Evolutionary conservation across 1,139 yeast species (phyloP).

Genomic region (Hyphopichia fennica): DNA sequence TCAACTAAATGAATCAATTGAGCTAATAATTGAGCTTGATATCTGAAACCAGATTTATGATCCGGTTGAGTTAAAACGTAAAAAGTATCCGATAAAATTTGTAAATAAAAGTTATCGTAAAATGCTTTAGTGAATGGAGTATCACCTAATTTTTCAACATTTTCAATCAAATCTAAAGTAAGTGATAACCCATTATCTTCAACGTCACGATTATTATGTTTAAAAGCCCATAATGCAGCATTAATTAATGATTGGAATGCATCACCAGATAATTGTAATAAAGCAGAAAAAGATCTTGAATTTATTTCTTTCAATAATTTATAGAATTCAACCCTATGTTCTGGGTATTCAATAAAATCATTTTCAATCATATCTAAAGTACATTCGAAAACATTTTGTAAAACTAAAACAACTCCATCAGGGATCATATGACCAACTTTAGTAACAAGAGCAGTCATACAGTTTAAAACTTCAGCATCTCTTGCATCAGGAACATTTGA

Average conservation of each 20-base stretch:
- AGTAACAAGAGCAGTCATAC: conserved; percentile 86
- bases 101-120: conserved; percentile 85
- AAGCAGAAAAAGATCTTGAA: conserved; percentile 79
- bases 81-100: conserved; percentile 87
- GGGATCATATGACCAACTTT: conserved; percentile 89
- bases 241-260: conserved; percentile 90
- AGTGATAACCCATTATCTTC: conserved; percentile 86
- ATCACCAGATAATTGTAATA: conserved; percentile 84
- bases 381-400: conserved; percentile 91
- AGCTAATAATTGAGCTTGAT: conserved; percentile 82
- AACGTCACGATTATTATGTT: conserved; percentile 94
- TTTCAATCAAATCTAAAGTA: conserved; percentile 77
- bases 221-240: conserved; percentile 97
- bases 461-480: conserved; percentile 94
- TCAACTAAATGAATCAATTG: conserved; percentile 83
- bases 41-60: conserved; percentile 93
- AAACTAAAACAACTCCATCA: conserved; percentile 81
- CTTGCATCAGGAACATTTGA: conserved; percentile 93
- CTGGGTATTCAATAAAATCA: conserved; percentile 95
- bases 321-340: conserved; percentile 95
- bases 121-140: conserved; percentile 82
- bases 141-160: conserved; percentile 76
- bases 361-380: conserved; percentile 94
- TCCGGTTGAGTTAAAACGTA: conserved; percentile 95
- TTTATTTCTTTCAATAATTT: conserved; percentile 85